Evolutionary conservation across 2,329 filamentous ascomycete species (phyloP), one percentile per base, ranked within the genome.

Genomic region (Fusarium sambucinum): DNA sequence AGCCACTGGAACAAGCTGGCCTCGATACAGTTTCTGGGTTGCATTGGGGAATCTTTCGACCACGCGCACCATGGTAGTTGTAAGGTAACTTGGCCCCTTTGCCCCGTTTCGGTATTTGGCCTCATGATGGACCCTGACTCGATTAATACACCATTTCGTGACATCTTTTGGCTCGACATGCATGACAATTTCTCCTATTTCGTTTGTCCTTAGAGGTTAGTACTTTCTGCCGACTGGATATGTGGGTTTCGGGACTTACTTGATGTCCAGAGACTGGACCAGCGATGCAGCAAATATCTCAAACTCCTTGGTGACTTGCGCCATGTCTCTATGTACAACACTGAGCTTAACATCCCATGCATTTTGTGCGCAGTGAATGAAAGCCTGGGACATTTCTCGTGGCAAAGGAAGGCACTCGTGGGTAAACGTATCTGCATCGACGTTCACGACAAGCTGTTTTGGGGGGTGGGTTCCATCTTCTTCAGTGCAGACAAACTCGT

Each of bases 261-360:
- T 56, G 12, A 76, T 58, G 6, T 42, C 55, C 29, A 77, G 47
- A 8, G 74, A 72, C 9, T 59, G 54, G 3, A 75, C 63, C 9
- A 78, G 41, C 2, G 48, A 57, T 16, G 63, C 19, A 16, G 72
- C 70, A 47, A 76, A 73, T 6, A 19, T 21, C 35, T 38, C 51
- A 25, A 76, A 68, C 6, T 32, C 55, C 9, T 57, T 27, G 6
- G 73, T 68, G 13, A 54, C 44, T 6, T 68, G 55, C 25, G 65
- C 56, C 17, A 62, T 46, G 16, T 41, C 46, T 1, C 60, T 59
- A 8, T 64, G 70, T 7, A 56, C 68, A 12, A 69, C 55, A n/a
- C 57, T 62, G 16, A 77, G 51, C 17, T 76, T 73, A 29, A 79
- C 57, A 46, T 78, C 77, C 77, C 77, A 79, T 1, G 77, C 72